Evolutionary conservation across 768 basidiomycete species (phyloP), one percentile per base, ranked within the genome.

Genomic region (Tylopilus vinaceipallidus): DNA sequence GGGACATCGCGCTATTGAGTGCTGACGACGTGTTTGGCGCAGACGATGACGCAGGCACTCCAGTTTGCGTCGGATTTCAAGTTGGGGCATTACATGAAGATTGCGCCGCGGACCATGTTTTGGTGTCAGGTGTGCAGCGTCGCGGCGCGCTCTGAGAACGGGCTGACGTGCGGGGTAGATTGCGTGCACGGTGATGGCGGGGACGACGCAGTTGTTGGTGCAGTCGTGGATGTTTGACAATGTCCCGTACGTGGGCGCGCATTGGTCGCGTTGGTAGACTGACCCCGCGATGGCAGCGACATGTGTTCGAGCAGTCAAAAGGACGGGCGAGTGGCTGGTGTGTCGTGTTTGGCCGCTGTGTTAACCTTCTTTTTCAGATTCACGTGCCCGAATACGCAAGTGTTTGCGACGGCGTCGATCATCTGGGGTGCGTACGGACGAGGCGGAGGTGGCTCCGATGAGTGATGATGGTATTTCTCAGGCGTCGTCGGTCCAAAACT

Each of bases 71-170:
- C 79, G 9, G 86, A 91, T 69, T 83, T 91, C 64, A 91, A 92
- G 67, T 82, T 88, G 41, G 87, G 84, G 10, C 87, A 87, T 58
- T 83, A 84, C 62, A 68, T 70, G 66, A 68, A 68, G 35, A 76
- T 91, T 43, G 83, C 86, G 3, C 88, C 86, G 3, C 76, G 82
- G 6, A 56, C 76, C 35, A 90, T 90, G 81, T 93, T 93, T 72
- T 75, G 67, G 62, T 75, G 73, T 19, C 88, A 91, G 63, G 77
- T 88, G 16, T 11, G 57, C n/a, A 12, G 9, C 41, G 11, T 3
- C 17, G 6, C 9, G 13, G 32, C 17, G 13, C 11, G 12, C 22
- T 39, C 16, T 4, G 29, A 9, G 36, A 39, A 24, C 20, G 2
- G 42, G 6, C 44, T 54, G 10, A 49, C 13, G 13, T 4, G n/a